Evolutionary conservation across 768 basidiomycete species (phyloP).

Genomic region (Cystobasidium onofrii): DNA sequence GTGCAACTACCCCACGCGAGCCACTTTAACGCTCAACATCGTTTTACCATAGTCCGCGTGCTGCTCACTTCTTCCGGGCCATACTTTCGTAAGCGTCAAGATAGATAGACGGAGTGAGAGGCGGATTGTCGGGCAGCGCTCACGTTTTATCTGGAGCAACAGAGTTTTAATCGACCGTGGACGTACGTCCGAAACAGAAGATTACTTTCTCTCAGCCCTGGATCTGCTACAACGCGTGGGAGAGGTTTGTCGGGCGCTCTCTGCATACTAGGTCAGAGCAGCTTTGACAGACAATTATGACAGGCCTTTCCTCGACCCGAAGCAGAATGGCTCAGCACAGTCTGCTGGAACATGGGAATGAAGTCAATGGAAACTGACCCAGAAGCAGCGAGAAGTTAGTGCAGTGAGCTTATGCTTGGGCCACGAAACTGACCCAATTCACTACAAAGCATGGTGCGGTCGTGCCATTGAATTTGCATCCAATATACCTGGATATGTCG

Average conservation of each 20-base stretch:
- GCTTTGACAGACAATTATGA: background rate
- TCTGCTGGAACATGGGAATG: constrained; percentile 1
- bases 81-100: background rate
- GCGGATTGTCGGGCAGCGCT: background rate
- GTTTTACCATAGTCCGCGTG: background rate
- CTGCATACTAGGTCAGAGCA: too few relatives aligned
- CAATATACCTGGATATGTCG: background rate
- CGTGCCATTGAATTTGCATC: background rate
- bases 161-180: background rate
- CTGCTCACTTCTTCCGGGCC: background rate
- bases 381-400: background rate
- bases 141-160: background rate
- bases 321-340: constrained; percentile 2
- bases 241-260: background rate
- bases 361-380: background rate
- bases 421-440: background rate
- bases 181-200: background rate
- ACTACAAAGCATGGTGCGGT: background rate
- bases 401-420: background rate
- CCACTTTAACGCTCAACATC: too few relatives aligned
- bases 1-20: too few relatives aligned
- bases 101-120: too few relatives aligned
- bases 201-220: background rate
- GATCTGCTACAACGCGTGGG: background rate
- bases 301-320: constrained; percentile 4